These are phyloP conservation scores for Dianthus caryophyllus DNA, from an alignment of 148 eudicot species.

Conservation along the genomic window DNA sequence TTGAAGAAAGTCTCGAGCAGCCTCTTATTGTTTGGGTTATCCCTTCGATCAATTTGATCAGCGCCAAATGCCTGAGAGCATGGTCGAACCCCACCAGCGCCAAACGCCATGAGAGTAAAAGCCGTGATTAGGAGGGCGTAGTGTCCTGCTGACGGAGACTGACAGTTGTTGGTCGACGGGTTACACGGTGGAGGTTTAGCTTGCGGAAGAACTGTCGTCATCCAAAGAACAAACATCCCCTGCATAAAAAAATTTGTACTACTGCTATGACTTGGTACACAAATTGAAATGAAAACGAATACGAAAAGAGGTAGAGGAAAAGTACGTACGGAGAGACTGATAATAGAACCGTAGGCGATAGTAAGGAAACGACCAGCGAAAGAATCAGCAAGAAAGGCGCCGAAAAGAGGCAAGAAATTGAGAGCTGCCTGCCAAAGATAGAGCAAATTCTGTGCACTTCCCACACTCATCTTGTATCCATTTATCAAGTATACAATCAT, in stretches of 20 bases:
- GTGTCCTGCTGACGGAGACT: slow-evolving; percentile 47
- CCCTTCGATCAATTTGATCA: slow-evolving; percentile 59
- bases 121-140: slow-evolving; percentile 38
- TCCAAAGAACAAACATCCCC: slow-evolving; percentile 76
- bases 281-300: neutral
- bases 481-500: slow-evolving; percentile 60
- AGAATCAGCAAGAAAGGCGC: slow-evolving; percentile 71
- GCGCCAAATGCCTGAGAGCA: slow-evolving; percentile 93
- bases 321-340: slow-evolving; percentile 23
- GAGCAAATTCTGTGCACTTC: slow-evolving; percentile 41
- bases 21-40: slow-evolving; percentile 38
- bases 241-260: slow-evolving; percentile 15
- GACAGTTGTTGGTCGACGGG: slow-evolving; percentile 32
- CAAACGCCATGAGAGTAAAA: slow-evolving; percentile 60
- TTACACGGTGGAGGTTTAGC: slow-evolving; percentile 65
- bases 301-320: neutral
- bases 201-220: slow-evolving; percentile 64
- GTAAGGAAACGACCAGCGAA: slow-evolving; percentile 62
- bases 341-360: slow-evolving; percentile 53
- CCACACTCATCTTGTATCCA: slow-evolving; percentile 44
- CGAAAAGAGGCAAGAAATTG: slow-evolving; percentile 57
- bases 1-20: slow-evolving; percentile 62
- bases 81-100: slow-evolving; percentile 80
- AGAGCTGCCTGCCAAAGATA: slow-evolving; percentile 59
- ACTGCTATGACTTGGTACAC: too few species aligned